Evolutionary conservation across 208 protist species (phyloP), one percentile per base, ranked within the genome.

Genomic region (Acanthamoeba rhysodes): DNA sequence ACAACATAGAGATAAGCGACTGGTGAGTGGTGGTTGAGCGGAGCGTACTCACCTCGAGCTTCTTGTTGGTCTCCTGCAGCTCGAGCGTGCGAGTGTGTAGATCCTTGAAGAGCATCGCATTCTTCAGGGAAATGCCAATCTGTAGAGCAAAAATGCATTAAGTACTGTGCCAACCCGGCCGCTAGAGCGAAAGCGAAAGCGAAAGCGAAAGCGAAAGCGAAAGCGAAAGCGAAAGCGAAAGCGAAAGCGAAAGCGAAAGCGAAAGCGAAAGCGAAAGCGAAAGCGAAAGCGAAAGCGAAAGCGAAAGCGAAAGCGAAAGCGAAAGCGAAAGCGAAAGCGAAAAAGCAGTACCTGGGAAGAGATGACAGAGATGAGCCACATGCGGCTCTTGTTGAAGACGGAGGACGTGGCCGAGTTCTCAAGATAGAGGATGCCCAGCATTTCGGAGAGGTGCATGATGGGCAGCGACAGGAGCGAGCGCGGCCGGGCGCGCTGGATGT

Each of bases 71-170:
- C 29, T 80, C 72, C 72, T 80, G 34, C 37, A 80, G 72, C 37
- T 80, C 34, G n/a, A n/a, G n/a, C n/a, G n/a, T n/a, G 12, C 80
- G 48, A 29, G 48, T 41, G 34, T 62, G 80, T 14, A 88, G 45
- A 12, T 88, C 80, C n/a, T 62, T 34, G 80, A 88, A 88, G 80
- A 88, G 80, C 48, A 62, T 66, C 55, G 80, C 80, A 27, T 88
- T 88, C 50, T 53, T 88, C 20, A 88, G 80, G n/a, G 80, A 88
- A 14, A 88, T 88, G 24, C 80, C 80, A 32, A 88, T 88, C 80
- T 72, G 66, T 18, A 0, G 59, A 20, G 18, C 59, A n/a, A 20
- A n/a, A 7, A 9, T 64, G 4, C 2, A n/a, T 59, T 3, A 9
- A 18, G 55, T 59, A 20, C 18, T 2, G 5, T 5, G 41, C 41